Base-by-base conservation (phyloP, 2,329 filamentous ascomycete species). In the Xylariomycetidae sp. region DNA sequence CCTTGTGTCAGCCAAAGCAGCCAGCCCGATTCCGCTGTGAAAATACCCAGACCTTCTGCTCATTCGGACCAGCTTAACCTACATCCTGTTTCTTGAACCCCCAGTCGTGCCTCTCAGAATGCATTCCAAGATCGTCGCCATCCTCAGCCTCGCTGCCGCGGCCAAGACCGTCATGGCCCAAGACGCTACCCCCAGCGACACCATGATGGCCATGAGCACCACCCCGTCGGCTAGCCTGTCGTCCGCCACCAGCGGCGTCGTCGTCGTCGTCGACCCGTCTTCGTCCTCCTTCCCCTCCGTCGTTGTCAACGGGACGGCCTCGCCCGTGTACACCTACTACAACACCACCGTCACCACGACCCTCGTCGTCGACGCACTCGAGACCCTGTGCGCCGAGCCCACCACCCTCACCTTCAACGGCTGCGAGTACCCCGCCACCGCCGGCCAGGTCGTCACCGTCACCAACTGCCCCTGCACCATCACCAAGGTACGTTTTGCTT, bases 401-500 rank as follows among this genome's bases (percentile, higher is more conserved):
- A 76, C 74, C 20, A 65, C 63, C 43, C 47, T 78, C 45, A 70
- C 64, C 43, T 60, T 71, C 56, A 67, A 67, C 50, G 57, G 59
- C 51, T 64, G 69, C 54, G 62, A 62, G 30, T 79, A 73, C 64
- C 68, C 70, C 30, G 66, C 77, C 47, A 71, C 68, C 33, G 62
- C 67, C 53, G 66, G 75, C 40, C 59, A 72, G 47, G 70, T 69
- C 35, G 57, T 78, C 44, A 77, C 70, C 49, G 67, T 81, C 36
- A 66, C 63, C 23, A 61, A 74, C 53, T 75, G 71, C 58, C 69
- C 70, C 37, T 74, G 70, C 63, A 72, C 70, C 27, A 41, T 61
- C 25, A 50, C 53, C 16, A 54, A 43, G 5, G 54, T 58, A 46
- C 36, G 53, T 44, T 27, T 27, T 30, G 15, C 14, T 10, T 7